Evolutionary conservation across 768 basidiomycete genomes (phyloP).

Genomic region (Hirschioporus abietinus): DNA sequence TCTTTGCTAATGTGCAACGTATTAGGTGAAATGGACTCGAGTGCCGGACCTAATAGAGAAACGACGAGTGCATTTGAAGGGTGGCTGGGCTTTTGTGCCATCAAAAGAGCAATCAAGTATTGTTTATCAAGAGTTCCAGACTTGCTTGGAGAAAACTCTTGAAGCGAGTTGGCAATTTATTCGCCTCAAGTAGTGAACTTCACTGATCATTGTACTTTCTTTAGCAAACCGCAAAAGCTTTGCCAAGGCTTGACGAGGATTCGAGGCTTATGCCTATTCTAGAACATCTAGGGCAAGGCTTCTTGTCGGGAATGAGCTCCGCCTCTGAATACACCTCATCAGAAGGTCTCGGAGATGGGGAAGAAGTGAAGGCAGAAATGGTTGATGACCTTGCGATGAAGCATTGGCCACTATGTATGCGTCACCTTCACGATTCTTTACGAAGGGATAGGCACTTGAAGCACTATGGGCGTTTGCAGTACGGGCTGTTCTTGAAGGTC

Average conservation of each 20-base stretch:
- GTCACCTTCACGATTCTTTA: conserved; percentile 77
- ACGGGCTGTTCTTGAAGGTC: conserved; percentile 94
- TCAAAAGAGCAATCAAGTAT: conserved; percentile 73
- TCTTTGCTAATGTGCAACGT: not conserved
- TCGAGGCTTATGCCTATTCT: conserved; percentile 85
- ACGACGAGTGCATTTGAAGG: conserved; percentile 69
- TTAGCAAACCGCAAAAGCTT: conserved; percentile 77
- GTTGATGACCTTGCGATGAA: conserved; percentile 78
- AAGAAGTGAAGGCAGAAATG: conserved; percentile 89
- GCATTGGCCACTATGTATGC: conserved; percentile 97
- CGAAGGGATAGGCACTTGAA: conserved; percentile 80
- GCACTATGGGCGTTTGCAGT: conserved; percentile 87
- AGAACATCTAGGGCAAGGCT: conserved; percentile 88
- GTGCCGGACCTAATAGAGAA: conserved; percentile 89
- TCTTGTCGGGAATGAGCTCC: conserved; percentile 69
- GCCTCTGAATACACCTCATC: conserved; percentile 72
- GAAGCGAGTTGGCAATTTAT: conserved; percentile 44
- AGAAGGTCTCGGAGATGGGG: conserved; percentile 45
- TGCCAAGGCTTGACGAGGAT: conserved; percentile 93
- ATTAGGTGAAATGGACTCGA: conserved; percentile 91
- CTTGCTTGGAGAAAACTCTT: conserved; percentile 63
- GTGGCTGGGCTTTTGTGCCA: conserved; percentile 89
- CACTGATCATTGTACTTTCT: conserved; percentile 2
- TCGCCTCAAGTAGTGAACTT: not conserved
- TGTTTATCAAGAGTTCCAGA: conserved; percentile 81